Evolutionary conservation across 441 rosid species (phyloP), one percentile per base, ranked within the genome.

Genomic region (Gossypium aridum): DNA sequence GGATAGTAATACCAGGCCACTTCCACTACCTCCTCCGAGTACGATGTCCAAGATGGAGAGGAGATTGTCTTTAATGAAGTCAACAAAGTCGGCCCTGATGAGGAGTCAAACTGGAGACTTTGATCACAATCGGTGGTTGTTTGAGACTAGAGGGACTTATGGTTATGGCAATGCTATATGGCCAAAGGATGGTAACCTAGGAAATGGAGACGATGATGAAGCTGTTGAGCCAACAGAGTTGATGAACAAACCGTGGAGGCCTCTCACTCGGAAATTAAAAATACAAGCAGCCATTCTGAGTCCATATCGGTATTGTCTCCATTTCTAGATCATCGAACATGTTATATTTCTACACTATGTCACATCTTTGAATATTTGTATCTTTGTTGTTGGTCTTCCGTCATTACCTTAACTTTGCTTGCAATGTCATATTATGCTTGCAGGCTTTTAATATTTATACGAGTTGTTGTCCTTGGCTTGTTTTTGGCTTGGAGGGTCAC

Each of bases 81-180:
- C 97, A 47, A 87, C 87, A 16, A 88, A 89, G 74, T 93, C 95
- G 1, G 86, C 76, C 39, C 78, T 93, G 55, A 90, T 88, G 91
- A 88, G 98, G 83, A 93, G 93, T 81, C 98, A 93, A 76, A 91
- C 98, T 0, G 92, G 92, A 13, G 98, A 93, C 77, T 93, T 93
- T 74, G 98, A 93, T 82, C 97, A 93, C 45, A 93, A 89, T 70
- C 83, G 90, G 79, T 93, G 98, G 98, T 78, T 91, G 77, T 93
- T 93, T 75, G 97, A 90, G 87, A 91, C 98, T 0, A 85, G 75
- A 82, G 95, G 95, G n/a, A 91, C 95, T 70, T 93, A 93, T 65
- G 97, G 98, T 54, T 91, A 91, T 78, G 98, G 97, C 19, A 93
- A 93, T 87, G 97, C 98, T 23, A 88, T 91, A 75, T 93, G 97